Base-by-base conservation (phyloP, 257 asterid genomes). In the Verbascum thapsus region DNA sequence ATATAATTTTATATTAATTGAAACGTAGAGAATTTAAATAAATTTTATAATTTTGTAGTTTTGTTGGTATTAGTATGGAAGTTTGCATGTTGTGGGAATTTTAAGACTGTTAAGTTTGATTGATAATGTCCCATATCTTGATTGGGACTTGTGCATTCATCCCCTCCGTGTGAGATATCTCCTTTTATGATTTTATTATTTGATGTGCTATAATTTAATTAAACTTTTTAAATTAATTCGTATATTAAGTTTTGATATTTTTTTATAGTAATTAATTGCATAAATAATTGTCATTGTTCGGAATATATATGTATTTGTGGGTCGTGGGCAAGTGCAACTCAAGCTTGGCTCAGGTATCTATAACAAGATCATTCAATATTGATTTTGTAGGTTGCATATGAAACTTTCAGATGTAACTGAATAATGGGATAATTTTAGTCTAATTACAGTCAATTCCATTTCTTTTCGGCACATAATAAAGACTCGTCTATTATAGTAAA, bases 101-200 rank as follows among this genome's bases (percentile, higher is more conserved):
- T 53, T 66, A 66, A 60, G 56, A 35, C 26, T 37, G 60, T 53
- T 66, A 66, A 60, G 56, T 42, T 26, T 37, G 60, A 49, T 55
- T 49, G 63, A 78, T 57, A 74, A 64, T 20, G 72, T 52, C 78
- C 78, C 71, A 57, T 68, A 58, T 70, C 71, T 68, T 65, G 61
- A 61, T 69, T 49, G 80, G 72, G 68, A 61, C 48, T 73, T 30
- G 72, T 51, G 73, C 71, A 32, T 63, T 65, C 22, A 43, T 56
- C 39, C 22, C 34, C 39, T 50, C 18, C 41, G 17, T 65, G 64
- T 58, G 68, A 52, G 44, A 26, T n/a, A 58, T 58, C 48, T 39
- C n/a, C 17, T 38, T 6, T 39, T 17, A 39, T 12, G 2, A 12
- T 53, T 4, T 37, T 35, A n/a, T n/a, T n/a, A n/a, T 15, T 4